Conservation (phyloP, 1,139 yeast species). For the Geotrichum macrosporum region DNA sequence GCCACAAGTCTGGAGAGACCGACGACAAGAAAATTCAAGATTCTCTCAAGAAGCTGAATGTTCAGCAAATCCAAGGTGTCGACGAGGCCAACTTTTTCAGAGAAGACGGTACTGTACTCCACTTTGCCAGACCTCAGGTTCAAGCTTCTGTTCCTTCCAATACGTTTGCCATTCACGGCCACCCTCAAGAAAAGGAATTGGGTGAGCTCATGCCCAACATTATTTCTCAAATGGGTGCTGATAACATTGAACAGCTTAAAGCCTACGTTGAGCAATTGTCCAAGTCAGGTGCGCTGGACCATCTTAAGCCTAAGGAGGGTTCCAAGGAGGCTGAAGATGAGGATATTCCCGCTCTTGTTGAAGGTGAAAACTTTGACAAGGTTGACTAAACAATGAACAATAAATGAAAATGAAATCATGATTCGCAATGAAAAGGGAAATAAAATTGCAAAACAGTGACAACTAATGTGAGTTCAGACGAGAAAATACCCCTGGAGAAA, state of each 20-base stretch:
- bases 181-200: conserved; percentile 88
- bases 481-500: no score
- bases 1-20: conserved; percentile 60
- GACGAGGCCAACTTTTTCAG: conserved; percentile 97
- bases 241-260: conserved; percentile 84
- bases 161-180: conserved; percentile 93
- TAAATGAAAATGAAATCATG: neutral
- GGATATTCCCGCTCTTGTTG: conserved; percentile 87
- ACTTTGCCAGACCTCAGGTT: conserved; percentile 91
- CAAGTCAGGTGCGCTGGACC: conserved; percentile 46
- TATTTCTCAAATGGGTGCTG: conserved; percentile 95
- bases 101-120: conserved; percentile 94
- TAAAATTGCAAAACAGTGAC: neutral
- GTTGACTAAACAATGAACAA: conserved; percentile 16
- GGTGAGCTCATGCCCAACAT: conserved; percentile 93
- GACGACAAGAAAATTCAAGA: conserved; percentile 89
- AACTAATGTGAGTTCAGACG: neutral
- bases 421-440: neutral
- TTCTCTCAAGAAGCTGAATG: conserved; percentile 83
- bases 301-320: no score
- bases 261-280: conserved; percentile 88
- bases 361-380: conserved; percentile 92
- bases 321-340: conserved; percentile 52
- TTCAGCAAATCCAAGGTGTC: conserved; percentile 80
- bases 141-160: conserved; percentile 89